Conservation (phyloP, 805 yeast species). For the Wickerhamiella azyma region DNA sequence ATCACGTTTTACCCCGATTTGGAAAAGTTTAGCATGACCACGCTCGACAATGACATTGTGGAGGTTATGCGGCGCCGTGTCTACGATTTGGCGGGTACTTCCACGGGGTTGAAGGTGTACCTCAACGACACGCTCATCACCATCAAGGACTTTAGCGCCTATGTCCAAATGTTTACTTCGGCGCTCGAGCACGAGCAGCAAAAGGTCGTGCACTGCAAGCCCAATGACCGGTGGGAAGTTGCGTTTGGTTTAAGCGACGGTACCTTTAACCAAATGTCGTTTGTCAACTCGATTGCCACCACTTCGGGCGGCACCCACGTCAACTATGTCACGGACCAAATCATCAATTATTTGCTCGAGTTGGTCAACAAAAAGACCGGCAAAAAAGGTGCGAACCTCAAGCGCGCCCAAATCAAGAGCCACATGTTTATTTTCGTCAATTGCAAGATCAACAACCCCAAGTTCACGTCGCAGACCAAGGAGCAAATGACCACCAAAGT, state of each 20-base stretch:
- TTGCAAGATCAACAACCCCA: constrained; percentile 89
- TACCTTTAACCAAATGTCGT: constrained; percentile 82
- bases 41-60: constrained; percentile 65
- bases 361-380: constrained; percentile 39
- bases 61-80: constrained; percentile 87
- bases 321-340: constrained; percentile 69
- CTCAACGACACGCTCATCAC: constrained; percentile 62
- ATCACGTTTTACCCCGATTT: constrained; percentile 84
- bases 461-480: constrained; percentile 94
- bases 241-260: constrained; percentile 92
- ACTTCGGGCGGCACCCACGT: constrained; percentile 96
- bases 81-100: constrained; percentile 89
- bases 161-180: constrained; percentile 78
- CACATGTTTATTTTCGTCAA: constrained; percentile 84
- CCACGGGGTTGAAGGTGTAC: constrained; percentile 62
- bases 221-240: constrained; percentile 87
- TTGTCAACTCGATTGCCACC: constrained; percentile 95
- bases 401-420: constrained; percentile 77
- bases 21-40: constrained; percentile 69
- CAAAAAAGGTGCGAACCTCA: constrained; percentile 47
- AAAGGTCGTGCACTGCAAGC: constrained; percentile 60
- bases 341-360: constrained; percentile 64
- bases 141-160: constrained; percentile 65
- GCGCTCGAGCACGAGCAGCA: constrained; percentile 43
- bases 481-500: constrained; percentile 87